Evolutionary conservation across 208 protist species (phyloP).

Genomic region (Wallacemonas collosoma): DNA sequence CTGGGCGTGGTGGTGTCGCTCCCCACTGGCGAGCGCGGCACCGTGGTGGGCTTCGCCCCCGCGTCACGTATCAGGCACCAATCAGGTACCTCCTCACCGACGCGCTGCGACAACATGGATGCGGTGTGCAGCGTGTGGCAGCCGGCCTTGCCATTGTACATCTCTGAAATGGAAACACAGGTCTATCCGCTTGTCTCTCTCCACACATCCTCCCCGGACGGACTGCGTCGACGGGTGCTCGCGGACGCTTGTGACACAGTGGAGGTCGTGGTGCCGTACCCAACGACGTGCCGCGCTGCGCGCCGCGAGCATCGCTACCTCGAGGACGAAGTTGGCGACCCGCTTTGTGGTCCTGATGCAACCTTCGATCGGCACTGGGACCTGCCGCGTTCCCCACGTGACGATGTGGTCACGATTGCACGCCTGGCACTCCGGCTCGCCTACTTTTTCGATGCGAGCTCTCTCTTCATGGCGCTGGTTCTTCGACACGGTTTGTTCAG

Average conservation of each 20-base stretch:
- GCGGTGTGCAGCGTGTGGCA: conserved; percentile 18
- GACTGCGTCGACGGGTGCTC: conserved; percentile 19
- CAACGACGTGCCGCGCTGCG: conserved; percentile 34
- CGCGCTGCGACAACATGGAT: not conserved
- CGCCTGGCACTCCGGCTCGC: not conserved
- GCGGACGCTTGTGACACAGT: conserved; percentile 23
- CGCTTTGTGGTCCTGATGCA: too few relatives aligned
- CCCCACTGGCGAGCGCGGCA: conserved; percentile 26
- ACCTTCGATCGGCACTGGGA: not conserved
- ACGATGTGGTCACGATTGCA: conserved; percentile 8
- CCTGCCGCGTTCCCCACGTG: conserved; percentile 1
- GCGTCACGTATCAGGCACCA: conserved; percentile 8
- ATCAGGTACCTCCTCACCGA: too few relatives aligned
- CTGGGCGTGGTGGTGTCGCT: conserved; percentile 31
- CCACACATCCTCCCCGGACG: not conserved
- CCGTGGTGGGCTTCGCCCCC: conserved; percentile 40
- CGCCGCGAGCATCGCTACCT: conserved; percentile 24
- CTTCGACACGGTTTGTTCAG: conserved; percentile 1
- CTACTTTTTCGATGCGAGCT: conserved; percentile 1
- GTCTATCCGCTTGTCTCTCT: conserved; percentile 43
- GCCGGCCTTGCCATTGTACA: conserved; percentile 28
- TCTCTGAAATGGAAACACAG: conserved; percentile 21
- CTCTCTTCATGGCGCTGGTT: conserved; percentile 7
- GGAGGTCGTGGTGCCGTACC: conserved; percentile 24
- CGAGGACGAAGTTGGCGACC: too few relatives aligned